Base-by-base conservation (phyloP, 805 yeast species). In the Sungouiozyma ichnusensis region DNA sequence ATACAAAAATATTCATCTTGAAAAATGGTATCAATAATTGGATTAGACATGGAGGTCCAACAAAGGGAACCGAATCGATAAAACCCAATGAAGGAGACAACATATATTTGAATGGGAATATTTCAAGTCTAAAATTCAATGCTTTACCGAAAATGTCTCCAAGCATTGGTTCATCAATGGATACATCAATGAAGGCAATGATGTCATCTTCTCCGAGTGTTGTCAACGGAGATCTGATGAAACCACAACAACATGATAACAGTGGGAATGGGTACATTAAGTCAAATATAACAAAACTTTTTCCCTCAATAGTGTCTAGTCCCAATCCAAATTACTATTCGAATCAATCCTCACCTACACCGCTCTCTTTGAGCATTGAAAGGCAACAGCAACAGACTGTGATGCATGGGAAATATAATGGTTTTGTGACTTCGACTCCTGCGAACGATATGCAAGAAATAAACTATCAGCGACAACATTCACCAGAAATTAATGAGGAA, bases 21-120 rank as follows among this genome's bases (percentile, higher is more conserved):
- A 45, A 53, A 39, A 53, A 50, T 20, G 63, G 63, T 4, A 41
- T 60, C 24, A 36, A 47, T 27, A 43, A 47, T 20, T 60, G 65
- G 65, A 38, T 46, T 17, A 35, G 37, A 19, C 38, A 41, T 31
- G 48, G 50, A 4, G 56, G 54, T 3, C 40, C 27, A 2, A 24
- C 16, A 16, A 29, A 27, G 16, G 15, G 29, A 16, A 34, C 35
- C 2, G 37, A 33, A 15, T 13, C 41, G 15, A 9, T 24, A 31
- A 15, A 29, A n/a, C 5, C 16, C 13, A 35, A 33, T n/a, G 29
- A 44, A 5, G 52, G 43, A 32, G 46, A 51, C 39, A 46, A 49
- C 36, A 43, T 47, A 5, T 48, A 56, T 43, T 43, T 48, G 15
- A 49, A 50, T 35, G 60, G 58, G 2, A 49, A 52, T 39, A 54